phyloP scores from a whole-genome alignment of 768 basidiomycete species.

The Boletus tylopilopsis region DNA sequence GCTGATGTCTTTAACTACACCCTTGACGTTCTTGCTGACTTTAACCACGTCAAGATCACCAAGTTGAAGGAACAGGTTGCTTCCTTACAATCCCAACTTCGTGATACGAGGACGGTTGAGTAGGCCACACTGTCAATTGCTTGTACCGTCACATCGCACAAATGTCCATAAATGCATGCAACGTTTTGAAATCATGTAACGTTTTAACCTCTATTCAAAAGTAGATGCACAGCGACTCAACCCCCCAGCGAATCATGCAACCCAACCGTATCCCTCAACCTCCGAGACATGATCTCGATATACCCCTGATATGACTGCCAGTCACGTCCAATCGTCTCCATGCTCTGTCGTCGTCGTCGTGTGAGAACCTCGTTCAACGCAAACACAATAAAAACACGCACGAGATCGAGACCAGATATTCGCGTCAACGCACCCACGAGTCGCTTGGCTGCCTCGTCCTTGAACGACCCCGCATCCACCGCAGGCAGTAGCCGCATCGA shows the following conservation, averaged over 20 bases:
- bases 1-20: too few species aligned
- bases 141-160: too few species aligned
- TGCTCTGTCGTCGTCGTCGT: constrained; percentile 29
- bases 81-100: too few species aligned
- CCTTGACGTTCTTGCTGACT: too few species aligned
- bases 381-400: constrained; percentile 24
- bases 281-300: constrained; percentile 70
- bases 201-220: neutral
- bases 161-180: too few species aligned
- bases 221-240: too few species aligned
- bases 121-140: too few species aligned
- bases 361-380: constrained; percentile 10
- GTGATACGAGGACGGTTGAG: too few species aligned
- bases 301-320: constrained; percentile 67
- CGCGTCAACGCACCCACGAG: constrained; percentile 54
- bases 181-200: too few species aligned
- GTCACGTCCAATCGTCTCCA: constrained; percentile 45
- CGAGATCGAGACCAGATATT: constrained; percentile 50
- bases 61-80: too few species aligned
- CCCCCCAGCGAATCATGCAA: constrained; percentile 41
- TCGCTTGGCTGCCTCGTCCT: constrained; percentile 50
- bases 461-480: constrained; percentile 56
- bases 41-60: too few species aligned
- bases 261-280: constrained; percentile 63
- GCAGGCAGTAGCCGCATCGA: constrained; percentile 55